These are phyloP conservation scores for Crithidia brevicula DNA, from an alignment of 208 protist genomes.

Conservation along the genomic window DNA sequence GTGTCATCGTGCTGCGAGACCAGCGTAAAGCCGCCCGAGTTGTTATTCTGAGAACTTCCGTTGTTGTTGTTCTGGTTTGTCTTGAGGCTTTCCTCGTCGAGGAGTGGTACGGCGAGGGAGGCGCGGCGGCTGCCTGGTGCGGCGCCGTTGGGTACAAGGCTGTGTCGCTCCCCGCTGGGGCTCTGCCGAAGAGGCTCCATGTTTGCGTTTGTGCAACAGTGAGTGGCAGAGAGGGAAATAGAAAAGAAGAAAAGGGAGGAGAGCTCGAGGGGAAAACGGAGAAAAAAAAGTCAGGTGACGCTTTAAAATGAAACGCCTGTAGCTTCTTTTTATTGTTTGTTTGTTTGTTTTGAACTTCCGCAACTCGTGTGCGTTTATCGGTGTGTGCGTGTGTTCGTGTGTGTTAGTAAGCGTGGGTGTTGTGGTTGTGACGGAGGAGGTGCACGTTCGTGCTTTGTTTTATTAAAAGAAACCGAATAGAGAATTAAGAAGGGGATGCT, in stretches of 20 bases:
- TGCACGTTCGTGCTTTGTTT: too few species aligned
- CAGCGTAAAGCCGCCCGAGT: slow-evolving; percentile 23
- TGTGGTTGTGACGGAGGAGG: too few species aligned
- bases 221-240: not conserved
- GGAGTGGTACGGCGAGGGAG: slow-evolving; percentile 29
- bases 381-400: too few species aligned
- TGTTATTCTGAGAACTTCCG: not conserved
- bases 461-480: slow-evolving; percentile 19
- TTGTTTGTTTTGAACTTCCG: too few species aligned
- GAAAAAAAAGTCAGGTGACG: too few species aligned
- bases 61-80: slow-evolving; percentile 8
- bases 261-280: not conserved
- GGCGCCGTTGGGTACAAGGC: slow-evolving; percentile 17
- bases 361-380: too few species aligned
- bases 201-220: not conserved
- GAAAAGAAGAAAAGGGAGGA: slow-evolving; percentile 7
- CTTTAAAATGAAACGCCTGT: too few species aligned
- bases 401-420: too few species aligned
- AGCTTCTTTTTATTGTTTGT: too few species aligned
- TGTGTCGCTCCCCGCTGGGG: slow-evolving; percentile 24
- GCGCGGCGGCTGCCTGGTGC: slow-evolving; percentile 3
- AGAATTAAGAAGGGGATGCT: slow-evolving; percentile 3
- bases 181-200: slow-evolving; percentile 11
- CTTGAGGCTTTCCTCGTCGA: slow-evolving; percentile 56
- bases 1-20: slow-evolving; percentile 31